Evolutionary conservation across 345 rosid genomes (phyloP).

Genomic region (Theobroma cacao): DNA sequence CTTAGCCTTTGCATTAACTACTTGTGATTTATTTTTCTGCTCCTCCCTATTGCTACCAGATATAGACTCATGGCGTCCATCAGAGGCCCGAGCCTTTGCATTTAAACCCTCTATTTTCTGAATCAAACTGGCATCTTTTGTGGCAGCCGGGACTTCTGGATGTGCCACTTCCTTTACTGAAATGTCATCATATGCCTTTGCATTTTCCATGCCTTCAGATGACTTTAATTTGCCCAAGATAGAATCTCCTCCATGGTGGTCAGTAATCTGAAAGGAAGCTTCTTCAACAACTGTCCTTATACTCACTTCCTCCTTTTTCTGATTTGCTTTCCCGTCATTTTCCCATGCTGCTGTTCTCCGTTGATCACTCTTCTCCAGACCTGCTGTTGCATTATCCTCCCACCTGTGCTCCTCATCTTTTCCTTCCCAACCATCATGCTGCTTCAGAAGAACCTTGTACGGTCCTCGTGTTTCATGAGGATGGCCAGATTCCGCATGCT

Average conservation of each 20-base stretch:
- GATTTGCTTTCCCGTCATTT: slow-evolving; percentile 44
- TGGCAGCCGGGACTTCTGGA: slow-evolving; percentile 26
- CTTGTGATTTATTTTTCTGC: slow-evolving; percentile 42
- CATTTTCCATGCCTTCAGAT: slow-evolving; percentile 25
- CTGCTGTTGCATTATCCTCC: slow-evolving; percentile 38
- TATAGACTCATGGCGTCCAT: slow-evolving; percentile 39
- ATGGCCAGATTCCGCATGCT: slow-evolving; percentile 56
- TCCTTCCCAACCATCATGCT: slow-evolving; percentile 63
- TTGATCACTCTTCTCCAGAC: slow-evolving; percentile 41
- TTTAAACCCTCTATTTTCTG: slow-evolving; percentile 89
- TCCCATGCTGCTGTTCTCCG: slow-evolving; percentile 42
- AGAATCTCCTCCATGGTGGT: slow-evolving; percentile 26
- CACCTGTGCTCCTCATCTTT: slow-evolving; percentile 46
- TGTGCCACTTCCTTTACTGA: slow-evolving; percentile 33
- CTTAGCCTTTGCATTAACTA: slow-evolving; percentile 27
- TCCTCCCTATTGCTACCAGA: slow-evolving; percentile 41
- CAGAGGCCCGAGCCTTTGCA: slow-evolving; percentile 66
- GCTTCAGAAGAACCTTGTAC: slow-evolving; percentile 76
- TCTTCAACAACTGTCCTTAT: slow-evolving; percentile 32
- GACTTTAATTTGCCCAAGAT: slow-evolving; percentile 31
- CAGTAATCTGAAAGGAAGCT: slow-evolving; percentile 29
- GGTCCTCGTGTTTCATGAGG: slow-evolving; percentile 53
- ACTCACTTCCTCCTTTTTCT: slow-evolving; percentile 29
- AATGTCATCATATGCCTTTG: slow-evolving; percentile 34
- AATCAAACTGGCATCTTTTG: slow-evolving; percentile 65